Evolutionary conservation across 2,329 filamentous ascomycete species (phyloP), one percentile per base, ranked within the genome.

Genomic region (Dactylellina parvicollis): DNA sequence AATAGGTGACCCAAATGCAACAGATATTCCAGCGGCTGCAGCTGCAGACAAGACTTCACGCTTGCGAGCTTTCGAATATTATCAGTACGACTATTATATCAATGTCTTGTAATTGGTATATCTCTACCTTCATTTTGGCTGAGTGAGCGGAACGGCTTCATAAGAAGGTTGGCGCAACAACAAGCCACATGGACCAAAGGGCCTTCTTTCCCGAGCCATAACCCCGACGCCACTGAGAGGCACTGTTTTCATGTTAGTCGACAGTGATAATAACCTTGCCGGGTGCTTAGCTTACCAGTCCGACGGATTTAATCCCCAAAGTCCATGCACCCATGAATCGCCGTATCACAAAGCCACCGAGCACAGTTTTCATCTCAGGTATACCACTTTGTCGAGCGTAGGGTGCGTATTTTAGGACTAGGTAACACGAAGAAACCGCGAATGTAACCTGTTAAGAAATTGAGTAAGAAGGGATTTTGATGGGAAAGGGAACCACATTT

Each of bases 201-300:
- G 0, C 94, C 94, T 83, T 99, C 94, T 81, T 98, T 98, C 30
- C 94, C 94, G 12, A 98, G 84, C 94, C 95, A 98, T 84, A 99
- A 89, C 55, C 94, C 94, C 4, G 93, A 97, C 76, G 92, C 91
- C 46, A 97, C 94, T 44, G 94, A 90, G 34, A 98, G 86, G 80
- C 92, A 93, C 88, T 96, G 72, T 10, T 1, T n/a, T 8, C 66
- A 77, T 80, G 79, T 80, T 67, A 79, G 79, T 65, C 22, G 14
- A 26, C 16, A 8, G 10, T 2, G 3, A 50, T 4, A n/a, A n/a
- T 26, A 10, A 30, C 52, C 56, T 32, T 16, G 36, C n/a, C 24
- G 34, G 38, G 24, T 22, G 22, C 59, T 75, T 64, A 44, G 79
- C 85, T 80, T 83, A 94, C 91, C 81, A 96, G 82, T 26, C 95